A percentile compares a stretch with the other conserved stretches of the same genome.
phyloP scores from a whole-genome alignment of 768 basidiomycete species.

The Paxillus rubicundulus region DNA sequence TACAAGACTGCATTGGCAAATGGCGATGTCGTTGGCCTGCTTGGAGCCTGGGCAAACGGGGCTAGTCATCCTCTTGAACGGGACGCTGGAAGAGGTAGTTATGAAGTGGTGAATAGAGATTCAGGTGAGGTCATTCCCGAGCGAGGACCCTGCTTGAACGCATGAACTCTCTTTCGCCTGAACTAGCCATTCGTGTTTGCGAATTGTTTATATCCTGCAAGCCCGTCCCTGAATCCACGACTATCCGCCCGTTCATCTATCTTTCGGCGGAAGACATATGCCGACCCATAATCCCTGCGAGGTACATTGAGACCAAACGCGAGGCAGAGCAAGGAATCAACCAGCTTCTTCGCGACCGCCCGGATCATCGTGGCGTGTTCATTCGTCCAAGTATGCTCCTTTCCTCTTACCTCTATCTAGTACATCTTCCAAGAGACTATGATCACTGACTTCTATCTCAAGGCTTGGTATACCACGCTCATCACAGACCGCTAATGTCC shows the following conservation, averaged over 20 bases:
- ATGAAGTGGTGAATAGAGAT: slow-evolving; percentile 86
- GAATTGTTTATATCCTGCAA: slow-evolving; percentile 63
- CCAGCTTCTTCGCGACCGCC: slow-evolving; percentile 42
- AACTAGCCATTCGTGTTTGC: slow-evolving; percentile 68
- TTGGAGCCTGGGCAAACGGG: slow-evolving; percentile 46
- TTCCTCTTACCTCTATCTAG: slow-evolving; percentile 6
- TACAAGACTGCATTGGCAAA: slow-evolving; percentile 77
- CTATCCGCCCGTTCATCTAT: slow-evolving; percentile 77
- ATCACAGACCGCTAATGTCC: slow-evolving; percentile 85
- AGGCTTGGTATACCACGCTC: slow-evolving; percentile 97
- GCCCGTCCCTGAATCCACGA: slow-evolving; percentile 28
- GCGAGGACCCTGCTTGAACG: slow-evolving; percentile 1
- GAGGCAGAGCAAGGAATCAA: slow-evolving; percentile 78
- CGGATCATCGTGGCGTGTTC: slow-evolving; percentile 66
- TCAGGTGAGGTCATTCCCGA: slow-evolving; percentile 57
- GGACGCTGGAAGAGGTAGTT: slow-evolving; percentile 44
- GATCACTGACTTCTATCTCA: slow-evolving; percentile 15
- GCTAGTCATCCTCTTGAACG: slow-evolving; percentile 60
- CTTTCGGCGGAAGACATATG: slow-evolving; percentile 88
- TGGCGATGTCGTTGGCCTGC: slow-evolving; percentile 52
- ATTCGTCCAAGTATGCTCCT: slow-evolving; percentile 79
- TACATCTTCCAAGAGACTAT: slow-evolving; percentile 9
- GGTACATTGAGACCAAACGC: slow-evolving; percentile 94
- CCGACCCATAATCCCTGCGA: slow-evolving; percentile 77
- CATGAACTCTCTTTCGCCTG: slow-evolving; percentile 12